Base-by-base conservation (phyloP, 495 filamentous ascomycete species). In the Hypoxylon perforatum region DNA sequence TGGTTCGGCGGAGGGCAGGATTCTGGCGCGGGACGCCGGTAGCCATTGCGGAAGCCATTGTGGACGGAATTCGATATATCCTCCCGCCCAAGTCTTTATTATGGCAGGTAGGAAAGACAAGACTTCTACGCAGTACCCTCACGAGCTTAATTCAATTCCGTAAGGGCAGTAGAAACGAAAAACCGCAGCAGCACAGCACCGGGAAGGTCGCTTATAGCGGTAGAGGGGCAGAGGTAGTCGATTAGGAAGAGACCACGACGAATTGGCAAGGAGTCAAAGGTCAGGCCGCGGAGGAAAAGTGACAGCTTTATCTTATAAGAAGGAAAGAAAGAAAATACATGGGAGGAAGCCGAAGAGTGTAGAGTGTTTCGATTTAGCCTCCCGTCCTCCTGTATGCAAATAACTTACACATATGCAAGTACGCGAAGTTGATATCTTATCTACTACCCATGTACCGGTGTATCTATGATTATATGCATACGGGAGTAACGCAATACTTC, bases 21-120 rank as follows among this genome's bases (percentile, higher is more conserved):
- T 75, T 76, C 72, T 76, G 77, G 61, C 73, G 69, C 57, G 76
- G 69, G 38, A 75, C 57, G 71, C 75, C 71, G 51, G 75, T 73
- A 22, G 76, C 63, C 25, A 65, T 73, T 51, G 75, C 65, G 46
- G 79, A 74, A 64, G 77, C 77, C 81, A 83, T 83, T 45, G 33
- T 74, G 62, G 9, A 48, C 30, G 28, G 39, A 21, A 39, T n/a
- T n/a, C 11, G 28, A 6, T 22, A 46, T 30, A 0, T 50, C 18
- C 41, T 38, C 1, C 33, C 44, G 9, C 18, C 7, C 25, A 7
- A 7, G 7, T 28, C 25, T 28, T n/a, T 28, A 28, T 28, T 28
- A 7, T 7, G 25, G 25, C 3, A 3, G 25, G 3, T 28, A 28
- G 25, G 25, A 28, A 28, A 28, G 7, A 7, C 3, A 7, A 28